Base-by-base conservation (phyloP, 1,284 basidiomycete species). In the Boletellus deceptivus region DNA sequence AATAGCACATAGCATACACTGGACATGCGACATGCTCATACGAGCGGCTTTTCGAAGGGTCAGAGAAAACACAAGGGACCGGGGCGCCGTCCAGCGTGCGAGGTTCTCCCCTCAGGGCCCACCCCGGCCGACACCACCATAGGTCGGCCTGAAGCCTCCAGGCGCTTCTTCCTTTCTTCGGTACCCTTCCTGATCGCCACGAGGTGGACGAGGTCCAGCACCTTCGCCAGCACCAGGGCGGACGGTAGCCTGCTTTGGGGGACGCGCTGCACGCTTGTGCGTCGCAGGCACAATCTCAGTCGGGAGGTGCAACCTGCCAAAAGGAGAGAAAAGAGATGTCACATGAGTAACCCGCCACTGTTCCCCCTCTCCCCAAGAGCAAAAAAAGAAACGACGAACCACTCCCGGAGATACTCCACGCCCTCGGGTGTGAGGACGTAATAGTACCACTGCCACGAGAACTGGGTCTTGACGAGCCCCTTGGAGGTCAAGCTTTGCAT, bases 381-480 rank as follows among this genome's bases (percentile, higher is more conserved):
- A 17, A 18, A 31, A 27, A 4, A 14, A 14, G 5, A 43, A 18
- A 20, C 4, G 31, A 75, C 85, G 60, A 60, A 89, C 87, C 86
- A 93, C 76, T 96, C 92, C 61, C 94, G 87, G 72, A 98, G 87
- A 77, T 91, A 95, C 61, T 95, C 92, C 58, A 97, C 88, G 67
- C 94, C 94, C 73, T 97, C 93, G 54, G 91, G 87, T 64, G 93
- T 97, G 70, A 97, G 82, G 69, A 85, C 82, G 77, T 97, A 97
- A 82, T 96, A 95, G 75, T 92, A 94, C 80, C 84, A 93, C 70
- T 93, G 91, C 92, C 92, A 96, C 49, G 88, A 92, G 80, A 95
- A 94, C 72, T 95, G 95, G 61, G 96, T 98, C 86, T 98, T 97
- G 75, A 99, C 93, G 75, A 82, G 89, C 59, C 94, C 93, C 75